Evolutionary conservation across 2,329 filamentous ascomycete species (phyloP).

Genomic region (Fusarium graminum): DNA sequence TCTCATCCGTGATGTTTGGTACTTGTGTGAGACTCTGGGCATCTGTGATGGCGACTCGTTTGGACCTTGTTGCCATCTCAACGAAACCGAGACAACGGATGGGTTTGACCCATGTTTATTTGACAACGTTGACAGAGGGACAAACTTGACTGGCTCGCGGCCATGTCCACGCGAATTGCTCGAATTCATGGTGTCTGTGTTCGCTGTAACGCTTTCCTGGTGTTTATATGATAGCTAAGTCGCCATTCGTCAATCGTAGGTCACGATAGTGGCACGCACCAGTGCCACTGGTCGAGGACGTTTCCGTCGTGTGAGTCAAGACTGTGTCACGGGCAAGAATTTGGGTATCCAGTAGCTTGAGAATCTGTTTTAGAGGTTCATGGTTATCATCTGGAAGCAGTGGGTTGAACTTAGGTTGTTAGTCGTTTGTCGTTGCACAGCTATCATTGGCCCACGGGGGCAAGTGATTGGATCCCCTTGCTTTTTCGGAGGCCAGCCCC

Average conservation of each 20-base stretch:
- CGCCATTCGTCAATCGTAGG: constrained; percentile 42
- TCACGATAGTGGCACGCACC: constrained; percentile 35
- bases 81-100: constrained; percentile 14
- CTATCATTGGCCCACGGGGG: constrained; percentile 35
- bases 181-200: background rate
- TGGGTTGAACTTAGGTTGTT: background rate
- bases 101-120: constrained; percentile 5
- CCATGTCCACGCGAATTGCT: constrained; percentile 14
- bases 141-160: constrained; percentile 28
- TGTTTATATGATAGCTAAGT: constrained; percentile 13
- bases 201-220: constrained; percentile 10
- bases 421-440: constrained; percentile 13
- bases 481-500: constrained; percentile 22
- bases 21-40: background rate
- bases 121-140: constrained; percentile 29
- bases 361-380: constrained; percentile 5
- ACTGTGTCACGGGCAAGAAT: constrained; percentile 3
- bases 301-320: constrained; percentile 3
- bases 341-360: background rate
- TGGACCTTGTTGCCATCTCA: background rate
- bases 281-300: constrained; percentile 32
- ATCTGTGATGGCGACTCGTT: background rate
- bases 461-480: constrained; percentile 39
- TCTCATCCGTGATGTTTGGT: background rate
- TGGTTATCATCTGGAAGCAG: constrained; percentile 18